These are phyloP conservation scores for Pseudogymnoascus sp. DNA, from an alignment of 2,329 filamentous ascomycete species.

Conservation along the genomic window DNA sequence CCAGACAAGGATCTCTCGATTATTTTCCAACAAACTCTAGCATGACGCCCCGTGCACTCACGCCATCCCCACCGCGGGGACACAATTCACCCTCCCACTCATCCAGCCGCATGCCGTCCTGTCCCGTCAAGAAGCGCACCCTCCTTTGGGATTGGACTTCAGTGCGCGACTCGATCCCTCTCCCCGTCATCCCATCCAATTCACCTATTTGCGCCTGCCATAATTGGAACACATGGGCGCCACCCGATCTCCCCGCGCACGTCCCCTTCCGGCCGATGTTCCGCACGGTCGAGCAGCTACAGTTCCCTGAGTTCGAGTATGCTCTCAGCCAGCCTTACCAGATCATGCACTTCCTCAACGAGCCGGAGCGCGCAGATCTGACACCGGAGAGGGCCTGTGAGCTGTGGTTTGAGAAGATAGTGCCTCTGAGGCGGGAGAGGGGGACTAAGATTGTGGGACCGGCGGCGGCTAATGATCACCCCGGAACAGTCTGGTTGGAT, in stretches of 20 bases:
- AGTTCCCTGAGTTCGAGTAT: slow-evolving; percentile 23
- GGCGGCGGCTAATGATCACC: slow-evolving; percentile 30
- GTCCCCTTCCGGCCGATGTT: slow-evolving; percentile 36
- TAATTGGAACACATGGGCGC: slow-evolving; percentile 36
- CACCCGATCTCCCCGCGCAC: slow-evolving; percentile 29
- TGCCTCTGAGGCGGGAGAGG: slow-evolving; percentile 28
- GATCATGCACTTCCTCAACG: slow-evolving; percentile 39
- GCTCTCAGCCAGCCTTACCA: slow-evolving; percentile 16
- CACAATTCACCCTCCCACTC: background rate
- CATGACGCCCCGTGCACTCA: slow-evolving; percentile 1
- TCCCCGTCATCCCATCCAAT: slow-evolving; percentile 30
- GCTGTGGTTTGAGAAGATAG: slow-evolving; percentile 32
- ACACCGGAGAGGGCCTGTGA: slow-evolving; percentile 30
- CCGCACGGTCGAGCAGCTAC: slow-evolving; percentile 30
- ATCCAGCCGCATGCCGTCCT: background rate
- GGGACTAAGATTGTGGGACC: slow-evolving; percentile 33
- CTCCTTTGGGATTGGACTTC: slow-evolving; percentile 38
- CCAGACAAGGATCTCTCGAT: background rate
- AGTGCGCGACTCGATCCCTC: slow-evolving; percentile 28
- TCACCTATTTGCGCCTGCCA: slow-evolving; percentile 30
- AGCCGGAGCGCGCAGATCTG: slow-evolving; percentile 34
- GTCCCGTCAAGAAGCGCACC: slow-evolving; percentile 28
- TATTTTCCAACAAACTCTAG: background rate
- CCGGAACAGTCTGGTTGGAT: slow-evolving; percentile 33
- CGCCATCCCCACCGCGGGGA: background rate